These are phyloP conservation scores for Bacidia rubella DNA, from an alignment of 495 filamentous ascomycete genomes.

Conservation along the genomic window DNA sequence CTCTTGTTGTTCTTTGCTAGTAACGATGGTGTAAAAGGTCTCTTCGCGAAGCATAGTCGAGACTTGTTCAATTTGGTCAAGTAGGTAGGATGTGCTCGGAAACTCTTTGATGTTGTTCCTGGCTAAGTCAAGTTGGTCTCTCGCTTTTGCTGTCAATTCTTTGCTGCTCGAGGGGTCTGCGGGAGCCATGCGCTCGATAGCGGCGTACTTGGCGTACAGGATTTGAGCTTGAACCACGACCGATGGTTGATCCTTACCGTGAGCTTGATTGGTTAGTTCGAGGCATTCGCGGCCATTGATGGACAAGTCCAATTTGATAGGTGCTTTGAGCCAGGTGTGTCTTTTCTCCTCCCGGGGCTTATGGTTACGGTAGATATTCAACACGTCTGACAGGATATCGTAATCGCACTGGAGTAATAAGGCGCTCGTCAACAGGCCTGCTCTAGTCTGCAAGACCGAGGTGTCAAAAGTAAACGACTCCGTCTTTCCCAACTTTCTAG, in stretches of 20 bases:
- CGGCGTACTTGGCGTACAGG: constrained; percentile 25
- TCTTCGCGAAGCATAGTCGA: neutral
- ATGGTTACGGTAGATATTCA: constrained; percentile 12
- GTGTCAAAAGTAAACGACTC: constrained; percentile 31
- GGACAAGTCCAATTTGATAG: constrained; percentile 1
- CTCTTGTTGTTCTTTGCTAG: constrained; percentile 29
- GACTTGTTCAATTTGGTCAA: neutral
- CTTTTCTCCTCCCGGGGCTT: neutral
- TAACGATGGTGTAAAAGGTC: constrained; percentile 25
- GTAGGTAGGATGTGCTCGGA: neutral
- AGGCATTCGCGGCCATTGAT: constrained; percentile 5
- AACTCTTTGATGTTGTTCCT: neutral
- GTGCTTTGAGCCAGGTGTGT: constrained; percentile 2
- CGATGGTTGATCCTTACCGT: constrained; percentile 1
- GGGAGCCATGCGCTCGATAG: constrained; percentile 21
- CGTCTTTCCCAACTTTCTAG: constrained; percentile 22
- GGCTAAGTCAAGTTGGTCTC: neutral
- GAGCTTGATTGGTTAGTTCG: neutral
- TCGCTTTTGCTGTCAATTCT: neutral
- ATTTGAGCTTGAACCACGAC: constrained; percentile 19
- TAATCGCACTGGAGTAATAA: constrained; percentile 42
- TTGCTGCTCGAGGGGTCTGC: neutral
- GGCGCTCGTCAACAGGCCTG: constrained; percentile 28
- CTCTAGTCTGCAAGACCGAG: constrained; percentile 21
- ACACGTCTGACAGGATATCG: constrained; percentile 40